Percentiles rank a stretch among this genome's conserved stretches.
Conservation (phyloP, 805 yeast genomes). For the Tetrapisispora taiwanensis region DNA sequence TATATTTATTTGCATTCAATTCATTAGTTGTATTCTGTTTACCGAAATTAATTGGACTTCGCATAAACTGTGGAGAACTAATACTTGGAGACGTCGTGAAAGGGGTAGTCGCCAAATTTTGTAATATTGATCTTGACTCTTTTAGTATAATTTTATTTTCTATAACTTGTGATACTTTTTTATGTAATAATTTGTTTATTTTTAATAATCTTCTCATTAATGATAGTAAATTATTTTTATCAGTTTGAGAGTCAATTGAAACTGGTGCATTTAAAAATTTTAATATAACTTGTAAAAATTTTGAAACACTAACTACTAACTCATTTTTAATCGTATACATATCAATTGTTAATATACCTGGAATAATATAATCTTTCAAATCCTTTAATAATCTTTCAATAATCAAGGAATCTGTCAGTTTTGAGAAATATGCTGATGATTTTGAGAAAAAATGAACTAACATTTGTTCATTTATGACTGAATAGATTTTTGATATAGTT, state of each 20-base stretch:
- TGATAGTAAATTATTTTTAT: conserved; percentile 10
- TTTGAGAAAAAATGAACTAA: conserved; percentile 23
- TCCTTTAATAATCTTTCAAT: conserved; percentile 22
- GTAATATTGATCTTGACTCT: conserved; percentile 6
- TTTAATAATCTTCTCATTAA: conserved; percentile 16
- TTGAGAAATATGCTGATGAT: conserved; percentile 18
- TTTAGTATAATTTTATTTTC: conserved; percentile 17
- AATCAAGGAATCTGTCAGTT: conserved; percentile 22
- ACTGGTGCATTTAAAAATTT: conserved; percentile 9
- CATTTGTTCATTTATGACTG: conserved; percentile 9
- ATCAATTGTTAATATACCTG: conserved; percentile 14
- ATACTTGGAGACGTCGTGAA: conserved; percentile 20
- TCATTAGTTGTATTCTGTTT: conserved; percentile 9
- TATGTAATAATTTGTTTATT: conserved; percentile 19
- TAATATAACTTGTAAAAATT: conserved; percentile 18
- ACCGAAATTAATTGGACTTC: conserved; percentile 20
- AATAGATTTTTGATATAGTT: conserved; percentile 18
- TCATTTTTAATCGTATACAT: conserved; percentile 9
- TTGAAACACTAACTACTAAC: conserved; percentile 19
- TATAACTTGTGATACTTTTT: conserved; percentile 13
- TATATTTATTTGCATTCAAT: conserved; percentile 10
- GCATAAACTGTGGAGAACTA: conserved; percentile 23
- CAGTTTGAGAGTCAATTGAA: conserved; percentile 9
- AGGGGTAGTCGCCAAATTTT: conserved; percentile 10
- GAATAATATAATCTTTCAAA: conserved; percentile 17